Evolutionary conservation across 2,329 filamentous ascomycete genomes (phyloP).

Genomic region (Penicillium glabrum): DNA sequence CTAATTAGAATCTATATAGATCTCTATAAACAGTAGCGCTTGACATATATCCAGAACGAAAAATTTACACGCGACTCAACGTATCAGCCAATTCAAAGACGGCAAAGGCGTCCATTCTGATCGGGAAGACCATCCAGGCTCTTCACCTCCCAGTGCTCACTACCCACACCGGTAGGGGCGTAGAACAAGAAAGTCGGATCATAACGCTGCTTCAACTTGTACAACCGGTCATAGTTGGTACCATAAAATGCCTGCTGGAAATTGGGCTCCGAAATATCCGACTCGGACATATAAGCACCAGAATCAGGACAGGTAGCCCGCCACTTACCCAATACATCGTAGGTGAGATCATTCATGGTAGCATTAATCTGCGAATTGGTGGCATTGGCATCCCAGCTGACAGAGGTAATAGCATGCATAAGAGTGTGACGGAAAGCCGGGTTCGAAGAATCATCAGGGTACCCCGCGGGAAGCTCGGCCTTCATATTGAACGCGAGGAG

Average conservation of each 20-base stretch:
- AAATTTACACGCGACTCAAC: not conserved
- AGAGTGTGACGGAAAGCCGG: conserved; percentile 26
- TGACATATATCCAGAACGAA: not conserved
- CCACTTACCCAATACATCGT: conserved; percentile 22
- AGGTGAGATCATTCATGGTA: conserved; percentile 22
- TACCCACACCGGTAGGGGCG: conserved; percentile 52
- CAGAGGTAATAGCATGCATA: conserved; percentile 27
- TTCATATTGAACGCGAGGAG: conserved; percentile 37
- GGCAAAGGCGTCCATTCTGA: conserved; percentile 46
- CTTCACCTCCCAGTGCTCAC: conserved; percentile 50
- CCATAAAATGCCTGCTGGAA: conserved; percentile 35
- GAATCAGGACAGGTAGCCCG: conserved; percentile 25
- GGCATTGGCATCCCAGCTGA: conserved; percentile 21
- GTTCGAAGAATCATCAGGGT: conserved; percentile 21
- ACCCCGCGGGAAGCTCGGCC: conserved; percentile 21
- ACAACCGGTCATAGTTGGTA: conserved; percentile 26
- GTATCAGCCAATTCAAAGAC: conserved; percentile 2
- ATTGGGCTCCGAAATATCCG: conserved; percentile 42
- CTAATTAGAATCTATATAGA: not conserved
- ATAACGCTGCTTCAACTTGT: conserved; percentile 51
- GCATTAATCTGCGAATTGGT: conserved; percentile 39
- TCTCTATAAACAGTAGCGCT: not conserved
- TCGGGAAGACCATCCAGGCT: conserved; percentile 29
- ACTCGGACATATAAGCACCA: conserved; percentile 48
- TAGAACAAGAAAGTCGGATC: conserved; percentile 54